Conservation (phyloP, 768 basidiomycete species). For the Mycena belliarum region DNA sequence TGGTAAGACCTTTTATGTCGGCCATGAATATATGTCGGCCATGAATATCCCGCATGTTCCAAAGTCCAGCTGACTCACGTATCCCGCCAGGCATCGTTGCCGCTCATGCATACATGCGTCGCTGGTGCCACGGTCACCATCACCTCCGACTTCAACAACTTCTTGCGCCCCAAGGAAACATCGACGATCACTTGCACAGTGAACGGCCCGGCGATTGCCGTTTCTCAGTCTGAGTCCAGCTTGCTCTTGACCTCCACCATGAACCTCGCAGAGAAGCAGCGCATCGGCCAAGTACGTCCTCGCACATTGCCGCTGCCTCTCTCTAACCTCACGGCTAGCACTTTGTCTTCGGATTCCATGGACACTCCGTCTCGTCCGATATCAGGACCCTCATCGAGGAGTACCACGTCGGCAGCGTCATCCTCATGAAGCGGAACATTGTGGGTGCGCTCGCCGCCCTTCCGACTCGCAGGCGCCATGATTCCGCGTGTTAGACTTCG, state of each 20-base stretch:
- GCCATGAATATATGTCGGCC: too few species aligned
- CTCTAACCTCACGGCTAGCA: constrained; percentile 43
- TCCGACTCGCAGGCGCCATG: neutral
- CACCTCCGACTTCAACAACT: too few species aligned
- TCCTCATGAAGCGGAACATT: constrained; percentile 71
- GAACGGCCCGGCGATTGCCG: too few species aligned
- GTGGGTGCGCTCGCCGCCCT: constrained; percentile 37
- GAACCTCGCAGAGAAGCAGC: neutral
- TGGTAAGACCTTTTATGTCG: too few species aligned
- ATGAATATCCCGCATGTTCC: too few species aligned
- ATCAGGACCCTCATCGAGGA: constrained; percentile 57
- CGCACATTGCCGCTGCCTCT: neutral
- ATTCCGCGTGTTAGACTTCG: constrained; percentile 39
- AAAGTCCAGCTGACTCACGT: too few species aligned
- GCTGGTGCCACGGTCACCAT: too few species aligned
- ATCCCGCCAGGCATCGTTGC: too few species aligned
- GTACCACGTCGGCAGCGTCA: constrained; percentile 67
- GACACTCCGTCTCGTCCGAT: constrained; percentile 50
- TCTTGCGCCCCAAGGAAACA: too few species aligned
- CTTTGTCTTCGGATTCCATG: constrained; percentile 73
- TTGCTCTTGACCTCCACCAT: neutral
- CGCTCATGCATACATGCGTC: too few species aligned
- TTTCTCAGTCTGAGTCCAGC: too few species aligned
- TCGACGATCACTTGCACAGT: too few species aligned
- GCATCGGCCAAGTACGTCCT: constrained; percentile 44